These are phyloP conservation scores for Trichosanthes truncata DNA, from an alignment of 306 rosid species.

Conservation along the genomic window DNA sequence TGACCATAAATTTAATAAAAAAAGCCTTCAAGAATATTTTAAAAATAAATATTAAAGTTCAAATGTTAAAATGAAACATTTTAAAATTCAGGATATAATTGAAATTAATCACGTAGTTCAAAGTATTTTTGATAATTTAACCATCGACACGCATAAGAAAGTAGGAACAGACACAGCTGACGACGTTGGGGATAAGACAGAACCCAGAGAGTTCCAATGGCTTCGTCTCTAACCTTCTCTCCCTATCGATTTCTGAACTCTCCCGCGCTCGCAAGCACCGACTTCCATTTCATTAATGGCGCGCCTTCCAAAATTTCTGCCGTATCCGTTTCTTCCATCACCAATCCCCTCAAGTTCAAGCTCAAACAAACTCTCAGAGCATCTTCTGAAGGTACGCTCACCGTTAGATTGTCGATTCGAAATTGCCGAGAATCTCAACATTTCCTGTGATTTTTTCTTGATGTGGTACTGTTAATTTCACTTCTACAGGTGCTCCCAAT, in stretches of 20 bases:
- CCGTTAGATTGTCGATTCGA: neutral
- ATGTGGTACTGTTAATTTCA: neutral
- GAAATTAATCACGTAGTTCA: too few relatives aligned
- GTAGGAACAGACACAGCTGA: neutral
- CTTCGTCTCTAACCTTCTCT: conserved; percentile 29
- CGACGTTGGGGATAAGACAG: neutral
- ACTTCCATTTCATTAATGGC: conserved; percentile 8
- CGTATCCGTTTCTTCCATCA: conserved; percentile 16
- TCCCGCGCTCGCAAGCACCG: conserved; percentile 11
- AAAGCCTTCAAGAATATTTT: too few relatives aligned
- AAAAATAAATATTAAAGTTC: too few relatives aligned
- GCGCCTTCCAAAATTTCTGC: conserved; percentile 12
- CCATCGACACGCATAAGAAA: too few relatives aligned
- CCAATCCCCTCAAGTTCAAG: conserved; percentile 24
- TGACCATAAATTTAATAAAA: too few relatives aligned
- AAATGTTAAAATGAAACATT: too few relatives aligned
- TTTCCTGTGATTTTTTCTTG: neutral
- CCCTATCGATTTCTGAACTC: conserved; percentile 15
- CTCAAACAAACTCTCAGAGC: conserved; percentile 27
- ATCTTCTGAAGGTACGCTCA: conserved; percentile 46
- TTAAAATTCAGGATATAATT: too few relatives aligned
- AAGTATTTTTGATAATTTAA: too few relatives aligned
- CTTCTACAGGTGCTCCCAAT: conserved; percentile 43
- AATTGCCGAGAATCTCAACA: too few relatives aligned
- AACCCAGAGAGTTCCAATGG: conserved; percentile 24